Conservation (phyloP, 2,329 filamentous ascomycete genomes). For the Dothistroma septosporum region DNA sequence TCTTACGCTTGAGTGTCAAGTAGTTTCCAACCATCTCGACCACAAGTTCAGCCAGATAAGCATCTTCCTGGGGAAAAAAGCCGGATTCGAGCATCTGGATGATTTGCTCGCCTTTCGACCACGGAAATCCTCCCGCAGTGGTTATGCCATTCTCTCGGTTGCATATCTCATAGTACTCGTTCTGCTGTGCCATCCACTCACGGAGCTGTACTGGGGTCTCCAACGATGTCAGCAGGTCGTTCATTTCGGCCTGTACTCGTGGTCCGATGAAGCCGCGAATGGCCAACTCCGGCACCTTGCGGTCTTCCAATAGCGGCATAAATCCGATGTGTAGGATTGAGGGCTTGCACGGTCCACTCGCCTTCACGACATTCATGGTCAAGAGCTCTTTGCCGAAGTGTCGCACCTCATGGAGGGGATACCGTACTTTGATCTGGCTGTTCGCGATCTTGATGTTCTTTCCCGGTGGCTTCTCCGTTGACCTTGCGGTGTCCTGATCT, state of each 20-base stretch:
- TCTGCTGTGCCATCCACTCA: conserved; percentile 51
- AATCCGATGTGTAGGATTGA: conserved; percentile 64
- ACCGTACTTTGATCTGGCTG: conserved; percentile 62
- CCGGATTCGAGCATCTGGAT: conserved; percentile 51
- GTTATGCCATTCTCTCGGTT: conserved; percentile 29
- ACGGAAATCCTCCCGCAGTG: conserved; percentile 52
- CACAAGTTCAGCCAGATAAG: conserved; percentile 21
- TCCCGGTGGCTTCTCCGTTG: conserved; percentile 6
- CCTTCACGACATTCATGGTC: conserved; percentile 58
- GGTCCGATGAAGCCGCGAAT: conserved; percentile 51
- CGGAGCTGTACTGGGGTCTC: conserved; percentile 41
- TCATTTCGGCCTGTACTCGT: conserved; percentile 52
- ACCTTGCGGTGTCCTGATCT: not conserved
- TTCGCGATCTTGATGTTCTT: conserved; percentile 51
- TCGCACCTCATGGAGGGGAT: not conserved
- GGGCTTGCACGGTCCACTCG: conserved; percentile 46
- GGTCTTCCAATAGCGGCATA: conserved; percentile 62
- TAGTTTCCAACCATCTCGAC: conserved; percentile 3
- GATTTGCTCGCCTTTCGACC: conserved; percentile 49
- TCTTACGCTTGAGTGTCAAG: conserved; percentile 22
- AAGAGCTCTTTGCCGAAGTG: conserved; percentile 32
- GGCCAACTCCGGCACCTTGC: conserved; percentile 45
- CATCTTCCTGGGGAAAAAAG: conserved; percentile 18
- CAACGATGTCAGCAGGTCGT: conserved; percentile 38
- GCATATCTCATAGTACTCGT: conserved; percentile 37